These are phyloP conservation scores for Fusarium sp. DNA, from an alignment of 2,329 filamentous ascomycete species.

Conservation along the genomic window DNA sequence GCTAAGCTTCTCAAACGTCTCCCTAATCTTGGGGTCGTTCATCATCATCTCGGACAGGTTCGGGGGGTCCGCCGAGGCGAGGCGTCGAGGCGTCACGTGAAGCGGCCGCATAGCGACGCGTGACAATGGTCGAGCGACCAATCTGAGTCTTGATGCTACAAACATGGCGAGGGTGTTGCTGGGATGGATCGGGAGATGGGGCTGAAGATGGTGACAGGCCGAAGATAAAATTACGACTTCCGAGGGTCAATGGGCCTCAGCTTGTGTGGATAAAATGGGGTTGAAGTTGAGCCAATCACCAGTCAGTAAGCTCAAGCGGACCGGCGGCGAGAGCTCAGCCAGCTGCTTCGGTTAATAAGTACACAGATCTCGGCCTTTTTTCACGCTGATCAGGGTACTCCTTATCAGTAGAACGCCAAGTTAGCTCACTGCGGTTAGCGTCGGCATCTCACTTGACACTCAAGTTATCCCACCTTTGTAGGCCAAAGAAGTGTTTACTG, in stretches of 20 bases:
- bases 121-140: slow-evolving; percentile 15
- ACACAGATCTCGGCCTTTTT: accelerated
- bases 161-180: slow-evolving; percentile 25
- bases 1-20: slow-evolving; percentile 37
- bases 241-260: slow-evolving; percentile 23
- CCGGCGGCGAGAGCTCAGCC: too few species aligned
- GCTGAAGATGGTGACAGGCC: neutral
- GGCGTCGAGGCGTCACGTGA: slow-evolving; percentile 20
- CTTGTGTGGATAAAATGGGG: neutral
- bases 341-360: too few species aligned
- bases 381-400: neutral
- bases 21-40: slow-evolving; percentile 35
- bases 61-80: slow-evolving; percentile 28
- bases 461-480: too few species aligned
- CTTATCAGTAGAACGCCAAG: too few species aligned
- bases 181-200: neutral
- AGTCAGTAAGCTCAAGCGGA: neutral
- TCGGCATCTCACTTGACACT: too few species aligned
- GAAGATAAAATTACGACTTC: slow-evolving; percentile 14
- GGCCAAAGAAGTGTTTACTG: too few species aligned
- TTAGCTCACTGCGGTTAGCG: too few species aligned
- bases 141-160: slow-evolving; percentile 18
- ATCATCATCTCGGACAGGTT: slow-evolving; percentile 37
- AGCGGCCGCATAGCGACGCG: slow-evolving; percentile 27
- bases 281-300: neutral